Evolutionary conservation across 2,329 filamentous ascomycete species (phyloP), one percentile per base, ranked within the genome.

Genomic region (Ceratocystis harringtonii): DNA sequence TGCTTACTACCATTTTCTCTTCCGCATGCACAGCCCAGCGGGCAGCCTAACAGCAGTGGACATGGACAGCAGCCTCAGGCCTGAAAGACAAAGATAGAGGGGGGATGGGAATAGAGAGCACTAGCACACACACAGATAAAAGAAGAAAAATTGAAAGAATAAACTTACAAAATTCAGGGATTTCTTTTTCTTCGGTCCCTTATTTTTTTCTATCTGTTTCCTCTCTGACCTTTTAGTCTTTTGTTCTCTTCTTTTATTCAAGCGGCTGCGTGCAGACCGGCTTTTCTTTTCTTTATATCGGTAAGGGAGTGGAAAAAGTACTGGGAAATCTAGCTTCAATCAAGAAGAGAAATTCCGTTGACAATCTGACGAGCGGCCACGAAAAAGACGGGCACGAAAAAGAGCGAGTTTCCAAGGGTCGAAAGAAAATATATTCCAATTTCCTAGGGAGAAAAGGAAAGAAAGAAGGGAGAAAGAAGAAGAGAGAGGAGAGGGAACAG

Each of bases 291-390:
- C 19, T 48, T 48, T 48, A n/a, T 48, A n/a, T n/a, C 17, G 17
- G 45, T n/a, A 22, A 19, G 45, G 45, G 45, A 22, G 45, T n/a
- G 45, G 7, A 22, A 7, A 22, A 22, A 6, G 50, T 55, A 8
- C 50, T 28, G 32, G 61, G 61, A 62, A 62, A 62, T 45, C 61
- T 62, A 15, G 32, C 62, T 64, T 64, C 62, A 57, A 57, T 64
- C 50, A 64, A 64, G 62, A 64, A 64, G 62, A 63, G 61, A 62
- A 41, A 62, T 62, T 62, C 48, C 32, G 62, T 55, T 58, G 28
- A 30, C 45, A 62, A 41, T 41, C 36, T 41, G 36, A 41, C 36
- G 12, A 41, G 36, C 36, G 36, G 36, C 36, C 36, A 41, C 36
- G 36, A 41, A 41, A 41, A 41, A 10, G 36, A 41, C 36, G 36